phyloP scores from a whole-genome alignment of 2,329 filamentous ascomycete species.

The Capronia coronata region DNA sequence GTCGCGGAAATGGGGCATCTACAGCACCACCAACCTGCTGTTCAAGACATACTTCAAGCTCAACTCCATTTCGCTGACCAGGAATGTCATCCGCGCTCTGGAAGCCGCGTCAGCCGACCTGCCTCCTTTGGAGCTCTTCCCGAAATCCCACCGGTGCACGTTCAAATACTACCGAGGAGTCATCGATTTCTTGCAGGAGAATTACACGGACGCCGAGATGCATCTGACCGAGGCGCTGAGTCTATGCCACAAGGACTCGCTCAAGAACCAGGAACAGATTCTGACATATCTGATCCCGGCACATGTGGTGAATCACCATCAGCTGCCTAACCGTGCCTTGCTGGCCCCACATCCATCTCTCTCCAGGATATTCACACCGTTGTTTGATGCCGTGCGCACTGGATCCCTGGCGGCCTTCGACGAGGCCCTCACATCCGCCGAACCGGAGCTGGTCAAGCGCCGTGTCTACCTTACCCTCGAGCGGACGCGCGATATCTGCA shows the following conservation, averaged over 20 bases:
- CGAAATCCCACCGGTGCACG: constrained; percentile 83
- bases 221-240: constrained; percentile 73
- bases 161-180: constrained; percentile 96
- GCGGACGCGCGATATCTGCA: constrained; percentile 79
- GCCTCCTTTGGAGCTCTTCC: constrained; percentile 71
- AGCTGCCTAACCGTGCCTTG: constrained; percentile 66
- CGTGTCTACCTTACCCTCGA: constrained; percentile 94
- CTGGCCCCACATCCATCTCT: constrained; percentile 70
- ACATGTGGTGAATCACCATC: constrained; percentile 79
- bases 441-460: constrained; percentile 87
- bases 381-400: constrained; percentile 70
- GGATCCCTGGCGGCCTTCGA: constrained; percentile 83
- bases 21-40: constrained; percentile 85
- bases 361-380: constrained; percentile 68
- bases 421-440: constrained; percentile 67
- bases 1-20: constrained; percentile 96
- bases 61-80: constrained; percentile 80
- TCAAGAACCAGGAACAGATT: constrained; percentile 80
- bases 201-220: constrained; percentile 77
- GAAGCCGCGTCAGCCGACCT: constrained; percentile 72
- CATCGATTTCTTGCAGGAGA: constrained; percentile 88
- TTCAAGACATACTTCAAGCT: constrained; percentile 98
- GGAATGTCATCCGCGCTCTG: constrained; percentile 81
- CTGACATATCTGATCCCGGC: constrained; percentile 93
- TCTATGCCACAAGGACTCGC: constrained; percentile 67